A percentile compares a stretch with the other conserved stretches of the same genome.
These are phyloP conservation scores for Rhodamnia rubescens DNA, from an alignment of 345 rosid genomes.

Conservation along the genomic window DNA sequence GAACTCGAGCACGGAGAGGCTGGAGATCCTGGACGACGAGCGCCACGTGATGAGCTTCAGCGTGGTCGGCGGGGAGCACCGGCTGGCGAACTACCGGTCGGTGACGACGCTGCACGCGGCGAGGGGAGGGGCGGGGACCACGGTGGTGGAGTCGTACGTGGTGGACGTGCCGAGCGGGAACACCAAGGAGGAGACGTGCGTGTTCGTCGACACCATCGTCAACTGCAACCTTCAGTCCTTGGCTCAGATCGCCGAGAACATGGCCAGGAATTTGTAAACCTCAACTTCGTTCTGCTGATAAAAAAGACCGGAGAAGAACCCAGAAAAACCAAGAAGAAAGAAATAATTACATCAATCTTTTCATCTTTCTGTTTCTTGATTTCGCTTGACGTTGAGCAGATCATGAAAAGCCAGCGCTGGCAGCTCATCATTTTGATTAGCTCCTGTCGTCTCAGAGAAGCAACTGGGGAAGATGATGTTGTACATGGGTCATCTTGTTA, in stretches of 20 bases:
- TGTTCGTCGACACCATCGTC: constrained; percentile 68
- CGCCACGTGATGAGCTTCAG: constrained; percentile 72
- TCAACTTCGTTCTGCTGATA: neutral
- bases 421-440: neutral
- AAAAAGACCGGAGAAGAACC: neutral
- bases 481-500: neutral
- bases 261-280: constrained; percentile 12
- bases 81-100: constrained; percentile 65
- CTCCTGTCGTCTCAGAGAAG: neutral
- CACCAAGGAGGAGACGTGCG: constrained; percentile 74
- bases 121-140: constrained; percentile 25
- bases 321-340: neutral
- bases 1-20: constrained; percentile 54
- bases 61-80: constrained; percentile 84
- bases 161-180: constrained; percentile 82
- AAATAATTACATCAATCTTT: neutral
- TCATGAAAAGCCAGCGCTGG: neutral
- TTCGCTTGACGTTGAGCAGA: neutral
- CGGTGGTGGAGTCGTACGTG: constrained; percentile 78
- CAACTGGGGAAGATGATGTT: neutral
- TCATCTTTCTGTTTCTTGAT: neutral
- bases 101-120: constrained; percentile 74
- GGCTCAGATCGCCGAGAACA: constrained; percentile 61
- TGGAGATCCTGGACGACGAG: constrained; percentile 88
- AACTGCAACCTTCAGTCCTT: constrained; percentile 81